Conservation (phyloP, 2,329 filamentous ascomycete species). For the Phialemoniopsis sp. region DNA sequence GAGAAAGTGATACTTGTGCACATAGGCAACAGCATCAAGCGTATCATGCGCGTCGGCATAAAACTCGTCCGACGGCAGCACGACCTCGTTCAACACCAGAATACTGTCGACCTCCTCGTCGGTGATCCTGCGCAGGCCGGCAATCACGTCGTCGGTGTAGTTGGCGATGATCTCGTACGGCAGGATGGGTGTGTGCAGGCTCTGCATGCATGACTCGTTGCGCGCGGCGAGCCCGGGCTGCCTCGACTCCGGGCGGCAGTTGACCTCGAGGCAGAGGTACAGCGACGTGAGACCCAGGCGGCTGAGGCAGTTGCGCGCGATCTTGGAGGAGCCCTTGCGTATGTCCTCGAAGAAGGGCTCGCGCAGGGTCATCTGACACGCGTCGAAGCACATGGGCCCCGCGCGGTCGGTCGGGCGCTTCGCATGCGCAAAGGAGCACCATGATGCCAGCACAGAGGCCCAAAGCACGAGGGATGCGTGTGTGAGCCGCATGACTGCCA, state of each 20-base stretch:
- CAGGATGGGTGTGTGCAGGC: conserved; percentile 21
- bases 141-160: conserved; percentile 27
- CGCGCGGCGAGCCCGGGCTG: conserved; percentile 16
- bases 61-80: conserved; percentile 26
- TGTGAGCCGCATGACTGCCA: background rate
- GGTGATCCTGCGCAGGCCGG: conserved; percentile 20
- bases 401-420: conserved; percentile 1
- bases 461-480: background rate
- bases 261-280: conserved; percentile 29
- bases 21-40: conserved; percentile 30
- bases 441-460: background rate
- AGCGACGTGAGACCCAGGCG: conserved; percentile 20
- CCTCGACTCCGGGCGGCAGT: conserved; percentile 23
- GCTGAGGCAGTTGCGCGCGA: conserved; percentile 21
- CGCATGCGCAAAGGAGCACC: background rate
- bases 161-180: conserved; percentile 23
- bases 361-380: conserved; percentile 22
- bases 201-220: conserved; percentile 27
- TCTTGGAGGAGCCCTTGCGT: conserved; percentile 9
- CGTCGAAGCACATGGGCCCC: conserved; percentile 19
- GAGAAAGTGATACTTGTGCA: conserved; percentile 23
- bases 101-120: conserved; percentile 15
- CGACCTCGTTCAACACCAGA: conserved; percentile 18
- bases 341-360: conserved; percentile 25
- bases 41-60: conserved; percentile 31